phyloP scores from a whole-genome alignment of 352 stramenopile species.

The Plasmopara halstedii region DNA sequence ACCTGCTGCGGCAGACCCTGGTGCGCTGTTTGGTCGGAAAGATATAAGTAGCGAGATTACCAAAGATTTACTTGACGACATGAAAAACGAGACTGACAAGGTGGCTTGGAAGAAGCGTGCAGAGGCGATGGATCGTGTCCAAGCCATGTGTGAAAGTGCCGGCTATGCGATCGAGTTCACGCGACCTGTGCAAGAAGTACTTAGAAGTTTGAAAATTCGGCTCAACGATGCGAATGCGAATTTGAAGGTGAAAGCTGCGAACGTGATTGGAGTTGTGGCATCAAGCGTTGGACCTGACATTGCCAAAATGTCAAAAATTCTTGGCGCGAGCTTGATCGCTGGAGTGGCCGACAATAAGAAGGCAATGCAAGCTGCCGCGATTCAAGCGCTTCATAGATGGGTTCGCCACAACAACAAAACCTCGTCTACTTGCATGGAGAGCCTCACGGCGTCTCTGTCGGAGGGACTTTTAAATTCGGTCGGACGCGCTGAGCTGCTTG shows the following conservation, averaged over 20 bases:
- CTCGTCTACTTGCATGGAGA: slow-evolving; percentile 58
- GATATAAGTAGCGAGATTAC: slow-evolving; percentile 78
- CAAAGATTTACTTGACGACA: slow-evolving; percentile 78
- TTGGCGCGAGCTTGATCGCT: slow-evolving; percentile 55
- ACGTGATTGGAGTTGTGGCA: slow-evolving; percentile 75
- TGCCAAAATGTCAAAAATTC: slow-evolving; percentile 72
- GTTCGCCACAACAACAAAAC: slow-evolving; percentile 70
- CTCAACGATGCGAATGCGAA: slow-evolving; percentile 83
- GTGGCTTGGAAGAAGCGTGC: slow-evolving; percentile 79
- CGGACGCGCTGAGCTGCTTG: slow-evolving; percentile 66
- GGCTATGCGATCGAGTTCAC: slow-evolving; percentile 80
- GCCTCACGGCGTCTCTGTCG: slow-evolving; percentile 51
- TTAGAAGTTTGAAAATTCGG: slow-evolving; percentile 67
- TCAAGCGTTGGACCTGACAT: slow-evolving; percentile 71
- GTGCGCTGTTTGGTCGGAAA: slow-evolving; percentile 60
- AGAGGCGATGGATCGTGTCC: slow-evolving; percentile 71
- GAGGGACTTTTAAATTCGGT: slow-evolving; percentile 73
- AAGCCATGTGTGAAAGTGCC: slow-evolving; percentile 69
- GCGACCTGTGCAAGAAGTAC: slow-evolving; percentile 66
- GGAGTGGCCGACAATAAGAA: slow-evolving; percentile 87
- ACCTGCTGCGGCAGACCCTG: slow-evolving; percentile 30
- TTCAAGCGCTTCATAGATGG: slow-evolving; percentile 81
- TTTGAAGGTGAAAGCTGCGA: slow-evolving; percentile 77
- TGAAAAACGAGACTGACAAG: slow-evolving; percentile 83
- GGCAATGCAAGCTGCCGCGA: slow-evolving; percentile 67